Evolutionary conservation across 2,329 filamentous ascomycete species (phyloP).

Genomic region (Dichotomopilus funicola): DNA sequence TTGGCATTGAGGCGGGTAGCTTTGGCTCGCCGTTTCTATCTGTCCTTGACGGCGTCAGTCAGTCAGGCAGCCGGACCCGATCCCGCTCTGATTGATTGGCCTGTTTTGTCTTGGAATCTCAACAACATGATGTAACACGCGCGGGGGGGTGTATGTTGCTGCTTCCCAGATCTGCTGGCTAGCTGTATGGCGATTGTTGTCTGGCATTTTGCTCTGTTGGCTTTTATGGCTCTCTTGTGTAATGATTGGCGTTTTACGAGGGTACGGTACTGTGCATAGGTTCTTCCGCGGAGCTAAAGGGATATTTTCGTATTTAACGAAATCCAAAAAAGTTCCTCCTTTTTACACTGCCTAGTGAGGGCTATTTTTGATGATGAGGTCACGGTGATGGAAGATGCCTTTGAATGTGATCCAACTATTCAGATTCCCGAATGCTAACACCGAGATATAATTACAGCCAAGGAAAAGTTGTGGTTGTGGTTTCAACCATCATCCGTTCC

Average conservation of each 20-base stretch:
- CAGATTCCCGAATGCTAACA: constrained; percentile 17
- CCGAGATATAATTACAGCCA: constrained; percentile 17
- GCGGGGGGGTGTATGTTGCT: neutral
- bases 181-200: neutral
- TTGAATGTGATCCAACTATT: neutral
- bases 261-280: constrained; percentile 16
- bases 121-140: no score
- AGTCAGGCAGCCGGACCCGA: no score
- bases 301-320: constrained; percentile 12
- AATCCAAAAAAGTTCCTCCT: constrained; percentile 8
- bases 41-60: no score
- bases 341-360: neutral
- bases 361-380: no score
- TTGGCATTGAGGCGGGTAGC: no score
- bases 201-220: constrained; percentile 9
- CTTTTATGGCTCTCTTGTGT: constrained; percentile 15
- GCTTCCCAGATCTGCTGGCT: neutral
- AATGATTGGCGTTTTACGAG: constrained; percentile 19
- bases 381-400: neutral
- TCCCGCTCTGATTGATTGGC: no score
- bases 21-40: no score
- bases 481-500: constrained; percentile 1
- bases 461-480: constrained; percentile 7
- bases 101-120: no score
- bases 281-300: constrained; percentile 2